Evolutionary conservation across 106 monocot species (phyloP).

Genomic region (Dendrobium chrysotoxum): DNA sequence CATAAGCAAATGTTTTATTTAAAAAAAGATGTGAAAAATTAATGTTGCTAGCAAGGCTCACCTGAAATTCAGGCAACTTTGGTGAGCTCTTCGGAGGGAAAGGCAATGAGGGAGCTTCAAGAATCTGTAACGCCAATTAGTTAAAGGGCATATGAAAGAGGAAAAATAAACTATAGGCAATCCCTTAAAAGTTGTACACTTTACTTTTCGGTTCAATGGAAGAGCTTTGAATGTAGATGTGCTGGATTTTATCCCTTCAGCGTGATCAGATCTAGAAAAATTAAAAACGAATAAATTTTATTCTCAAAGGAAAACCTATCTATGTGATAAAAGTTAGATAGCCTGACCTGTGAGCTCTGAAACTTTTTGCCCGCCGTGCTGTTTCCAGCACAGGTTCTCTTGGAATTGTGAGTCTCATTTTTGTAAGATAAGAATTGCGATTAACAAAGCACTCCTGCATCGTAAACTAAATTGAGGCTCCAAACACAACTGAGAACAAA

Average conservation of each 20-base stretch:
- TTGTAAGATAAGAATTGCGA: constrained; percentile 15
- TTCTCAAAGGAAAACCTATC: not conserved
- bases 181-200: not conserved
- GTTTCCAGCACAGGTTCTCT: constrained; percentile 79
- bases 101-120: constrained; percentile 53
- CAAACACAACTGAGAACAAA: not conserved
- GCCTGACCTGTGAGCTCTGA: constrained; percentile 28
- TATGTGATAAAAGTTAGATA: not conserved
- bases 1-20: not conserved
- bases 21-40: not conserved
- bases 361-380: constrained; percentile 49
- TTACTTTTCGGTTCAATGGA: constrained; percentile 69
- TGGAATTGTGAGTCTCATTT: constrained; percentile 66
- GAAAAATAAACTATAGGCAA: not conserved
- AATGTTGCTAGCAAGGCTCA: constrained; percentile 7
- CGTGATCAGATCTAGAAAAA: constrained; percentile 32
- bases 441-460: constrained; percentile 28
- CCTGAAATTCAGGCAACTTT: constrained; percentile 44
- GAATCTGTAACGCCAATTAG: constrained; percentile 31
- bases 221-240: constrained; percentile 46
- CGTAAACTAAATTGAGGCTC: constrained; percentile 8
- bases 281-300: not conserved
- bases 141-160: not conserved
- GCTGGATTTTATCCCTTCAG: constrained; percentile 13
- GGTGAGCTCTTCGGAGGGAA: constrained; percentile 48